Conservation (phyloP, 2,329 filamentous ascomycete genomes). For the Coleophoma crateriformis region DNA sequence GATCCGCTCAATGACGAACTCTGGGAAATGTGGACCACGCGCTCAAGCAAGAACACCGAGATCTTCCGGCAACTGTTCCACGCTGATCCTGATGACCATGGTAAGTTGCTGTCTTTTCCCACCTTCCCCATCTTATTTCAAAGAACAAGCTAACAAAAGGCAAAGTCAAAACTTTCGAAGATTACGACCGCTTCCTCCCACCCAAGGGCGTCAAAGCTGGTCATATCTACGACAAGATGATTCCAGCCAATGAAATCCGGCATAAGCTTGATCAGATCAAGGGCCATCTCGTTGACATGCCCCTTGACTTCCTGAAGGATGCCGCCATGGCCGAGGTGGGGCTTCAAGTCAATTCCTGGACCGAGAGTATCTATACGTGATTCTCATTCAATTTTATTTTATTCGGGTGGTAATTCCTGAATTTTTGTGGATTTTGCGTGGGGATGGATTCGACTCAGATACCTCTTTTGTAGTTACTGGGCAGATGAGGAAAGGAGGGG, state of each 20-base stretch:
- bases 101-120: conserved; percentile 33
- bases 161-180: conserved; percentile 76
- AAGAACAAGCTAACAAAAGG: conserved; percentile 1
- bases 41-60: conserved; percentile 66
- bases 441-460: no score
- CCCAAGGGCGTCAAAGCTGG: conserved; percentile 70
- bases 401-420: no score
- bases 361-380: conserved; percentile 79
- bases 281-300: conserved; percentile 93
- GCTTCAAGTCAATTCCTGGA: conserved; percentile 77
- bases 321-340: conserved; percentile 87
- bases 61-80: conserved; percentile 79
- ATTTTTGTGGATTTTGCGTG: no score
- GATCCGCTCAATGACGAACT: conserved; percentile 66
- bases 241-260: conserved; percentile 67
- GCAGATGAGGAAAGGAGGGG: no score
- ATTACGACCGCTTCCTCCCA: conserved; percentile 77
- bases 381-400: no score
- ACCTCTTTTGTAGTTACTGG: no score
- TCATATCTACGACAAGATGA: conserved; percentile 78
- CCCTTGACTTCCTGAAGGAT: conserved; percentile 78
- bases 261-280: conserved; percentile 72
- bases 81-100: conserved; percentile 82
- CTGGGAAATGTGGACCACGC: conserved; percentile 62
- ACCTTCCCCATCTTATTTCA: conserved; percentile 3